Base-by-base conservation (phyloP, 1,284 basidiomycete genomes). In the Pseudozyma hubeiensis region DNA sequence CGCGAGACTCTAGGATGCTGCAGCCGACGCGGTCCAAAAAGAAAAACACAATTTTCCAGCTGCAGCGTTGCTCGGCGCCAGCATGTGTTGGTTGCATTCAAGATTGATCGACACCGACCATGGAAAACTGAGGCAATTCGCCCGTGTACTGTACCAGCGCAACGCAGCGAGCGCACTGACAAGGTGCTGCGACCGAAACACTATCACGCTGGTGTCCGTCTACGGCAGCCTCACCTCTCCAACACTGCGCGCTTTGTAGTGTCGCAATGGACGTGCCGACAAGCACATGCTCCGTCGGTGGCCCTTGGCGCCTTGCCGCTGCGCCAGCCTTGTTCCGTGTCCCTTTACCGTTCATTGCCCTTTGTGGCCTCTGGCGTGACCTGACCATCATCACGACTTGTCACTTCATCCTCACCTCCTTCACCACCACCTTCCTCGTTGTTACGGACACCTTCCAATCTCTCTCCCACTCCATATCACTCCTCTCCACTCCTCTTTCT, bases 51-150 rank as follows among this genome's bases (percentile, higher is more conserved):
- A 11, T 7, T 5, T 8, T 5, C 5, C 33, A 35, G n/a, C 34
- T 34, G 29, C 39, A 30, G 40, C 24, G 53, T 19, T 40, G 17
- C 44, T 64, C 51, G 56, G 55, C 56, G 63, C 56, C 46, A 46
- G 61, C 50, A 51, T 48, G 50, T 34, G 53, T 17, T 14, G 11
- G 40, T 46, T 31, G 11, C 24, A 46, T 43, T 30, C 46, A 10
- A 14, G 10, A 40, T 51, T 34, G 63, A 65, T 59, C 56, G 52
- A 53, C 63, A 55, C 40, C 7, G 13, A 35, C 40, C 35, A 9
- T 13, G 41, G 41, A 30, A 19, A 30, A 24, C 29, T 17, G 52
- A 44, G 47, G 41, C 34, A 46, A 31, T 40, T 37, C 3, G 34
- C 14, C 41, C 40, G 37, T 44, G 51, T 17, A 7, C n/a, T 24